phyloP scores from a whole-genome alignment of 176 grass and related monocot species.

The Sorghum bicolor region Sorghum_bicolor_NCBIv3 NC_012870.2:12395001-12395500 shows the following conservation, averaged over 20 bases:
- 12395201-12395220: slow-evolving; percentile 77
- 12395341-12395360: slow-evolving; percentile 81
- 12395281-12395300: slow-evolving; percentile 87
- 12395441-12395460: slow-evolving; percentile 23
- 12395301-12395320: slow-evolving; percentile 69
- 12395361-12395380: slow-evolving; percentile 16
- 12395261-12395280: slow-evolving; percentile 71
- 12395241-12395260: slow-evolving; percentile 62
- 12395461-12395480: slow-evolving; percentile 51
- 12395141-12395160: slow-evolving; percentile 73
- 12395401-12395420: slow-evolving; percentile 42
- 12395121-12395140: slow-evolving; percentile 88
- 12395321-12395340: slow-evolving; percentile 75
- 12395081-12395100: slow-evolving; percentile 65
- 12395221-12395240: slow-evolving; percentile 47
- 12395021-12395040: slow-evolving; percentile 85
- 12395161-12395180: slow-evolving; percentile 87
- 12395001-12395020: slow-evolving; percentile 72
- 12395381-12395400: slow-evolving; percentile 30
- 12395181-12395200: slow-evolving; percentile 80
- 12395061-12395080: slow-evolving; percentile 72
- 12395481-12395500: slow-evolving; percentile 36
- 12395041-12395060: slow-evolving; percentile 95
- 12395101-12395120: slow-evolving; percentile 96
- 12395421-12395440: slow-evolving; percentile 3